Conservation (phyloP, 495 filamentous ascomycete species). For the Neurospora sp. region DNA sequence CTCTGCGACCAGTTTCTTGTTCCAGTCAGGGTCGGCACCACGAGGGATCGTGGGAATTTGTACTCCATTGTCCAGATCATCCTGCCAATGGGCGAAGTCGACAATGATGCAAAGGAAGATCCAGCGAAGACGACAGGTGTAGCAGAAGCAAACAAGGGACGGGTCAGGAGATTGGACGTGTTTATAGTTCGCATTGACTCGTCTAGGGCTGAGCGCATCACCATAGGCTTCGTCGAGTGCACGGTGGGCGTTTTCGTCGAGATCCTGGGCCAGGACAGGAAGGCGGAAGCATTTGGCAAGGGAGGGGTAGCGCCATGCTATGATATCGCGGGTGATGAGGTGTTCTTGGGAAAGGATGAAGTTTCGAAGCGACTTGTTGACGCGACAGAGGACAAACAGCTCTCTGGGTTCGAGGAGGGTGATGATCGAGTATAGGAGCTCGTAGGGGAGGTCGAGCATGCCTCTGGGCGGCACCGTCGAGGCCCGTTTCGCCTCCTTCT, state of each 20-base stretch:
- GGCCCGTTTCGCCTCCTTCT: slow-evolving; percentile 18
- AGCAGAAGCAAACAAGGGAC: slow-evolving; percentile 37
- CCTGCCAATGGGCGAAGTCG: slow-evolving; percentile 47
- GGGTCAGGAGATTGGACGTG: slow-evolving; percentile 35
- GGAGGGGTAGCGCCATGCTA: slow-evolving; percentile 32
- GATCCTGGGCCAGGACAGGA: slow-evolving; percentile 30
- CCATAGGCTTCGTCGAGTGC: slow-evolving; percentile 17
- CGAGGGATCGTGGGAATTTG: slow-evolving; percentile 41
- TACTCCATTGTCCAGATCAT: slow-evolving; percentile 35
- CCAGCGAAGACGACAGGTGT: slow-evolving; percentile 44
- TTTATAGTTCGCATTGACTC: slow-evolving; percentile 33
- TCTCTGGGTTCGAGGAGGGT: slow-evolving; percentile 36
- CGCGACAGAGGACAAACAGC: slow-evolving; percentile 28
- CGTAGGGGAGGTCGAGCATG: slow-evolving; percentile 37
- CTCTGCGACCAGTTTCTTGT: slow-evolving; percentile 26
- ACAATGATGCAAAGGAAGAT: slow-evolving; percentile 39
- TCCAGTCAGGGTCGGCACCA: slow-evolving; percentile 36
- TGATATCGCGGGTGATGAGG: slow-evolving; percentile 29
- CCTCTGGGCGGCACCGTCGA: slow-evolving; percentile 1
- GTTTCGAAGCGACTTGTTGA: slow-evolving; percentile 23
- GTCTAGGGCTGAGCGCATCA: slow-evolving; percentile 11
- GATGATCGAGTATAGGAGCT: slow-evolving; percentile 38
- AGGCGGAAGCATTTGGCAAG: slow-evolving; percentile 39
- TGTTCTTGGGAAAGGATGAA: slow-evolving; percentile 33
- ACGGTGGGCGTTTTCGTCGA: slow-evolving; percentile 26